phyloP scores from a whole-genome alignment of 768 basidiomycete species.

The Russula emetica region DNA sequence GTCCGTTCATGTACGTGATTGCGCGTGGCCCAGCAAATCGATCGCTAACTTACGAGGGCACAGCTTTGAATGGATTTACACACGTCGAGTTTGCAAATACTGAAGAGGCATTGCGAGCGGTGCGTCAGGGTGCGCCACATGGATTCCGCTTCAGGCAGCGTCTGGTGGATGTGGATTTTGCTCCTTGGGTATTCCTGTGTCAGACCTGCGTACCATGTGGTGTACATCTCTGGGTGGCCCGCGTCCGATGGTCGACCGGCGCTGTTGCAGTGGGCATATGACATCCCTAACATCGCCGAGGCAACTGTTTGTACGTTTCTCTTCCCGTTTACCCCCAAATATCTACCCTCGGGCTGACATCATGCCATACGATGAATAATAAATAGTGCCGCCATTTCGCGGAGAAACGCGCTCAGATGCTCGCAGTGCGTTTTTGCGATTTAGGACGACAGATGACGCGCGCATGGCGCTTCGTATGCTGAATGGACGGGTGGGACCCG shows the following conservation, averaged over 20 bases:
- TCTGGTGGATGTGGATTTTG: constrained; percentile 16
- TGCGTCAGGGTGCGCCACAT: constrained; percentile 5
- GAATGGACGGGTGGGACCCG: too few species aligned
- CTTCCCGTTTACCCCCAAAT: too few species aligned
- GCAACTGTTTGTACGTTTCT: background rate
- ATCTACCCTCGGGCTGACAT: too few species aligned
- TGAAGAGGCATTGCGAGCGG: constrained; percentile 12
- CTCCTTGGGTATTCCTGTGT: constrained; percentile 4
- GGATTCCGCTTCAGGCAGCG: constrained; percentile 19
- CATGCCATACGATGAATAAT: too few species aligned
- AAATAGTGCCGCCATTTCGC: constrained; percentile 9
- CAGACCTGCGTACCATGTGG: background rate
- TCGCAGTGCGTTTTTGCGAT: background rate
- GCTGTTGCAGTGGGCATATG: constrained; percentile 6
- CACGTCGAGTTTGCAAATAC: constrained; percentile 23
- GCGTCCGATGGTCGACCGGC: background rate
- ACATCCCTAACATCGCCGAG: background rate
- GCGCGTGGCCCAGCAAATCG: too few species aligned
- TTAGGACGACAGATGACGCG: background rate
- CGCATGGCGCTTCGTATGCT: background rate
- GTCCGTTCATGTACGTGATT: constrained; percentile 20
- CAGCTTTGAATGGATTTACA: constrained; percentile 14
- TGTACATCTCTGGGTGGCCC: constrained; percentile 14
- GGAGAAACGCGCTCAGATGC: background rate
- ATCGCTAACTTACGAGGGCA: background rate